Conservation (phyloP, 2,329 filamentous ascomycete genomes). For the Passalora sequoiae region DNA sequence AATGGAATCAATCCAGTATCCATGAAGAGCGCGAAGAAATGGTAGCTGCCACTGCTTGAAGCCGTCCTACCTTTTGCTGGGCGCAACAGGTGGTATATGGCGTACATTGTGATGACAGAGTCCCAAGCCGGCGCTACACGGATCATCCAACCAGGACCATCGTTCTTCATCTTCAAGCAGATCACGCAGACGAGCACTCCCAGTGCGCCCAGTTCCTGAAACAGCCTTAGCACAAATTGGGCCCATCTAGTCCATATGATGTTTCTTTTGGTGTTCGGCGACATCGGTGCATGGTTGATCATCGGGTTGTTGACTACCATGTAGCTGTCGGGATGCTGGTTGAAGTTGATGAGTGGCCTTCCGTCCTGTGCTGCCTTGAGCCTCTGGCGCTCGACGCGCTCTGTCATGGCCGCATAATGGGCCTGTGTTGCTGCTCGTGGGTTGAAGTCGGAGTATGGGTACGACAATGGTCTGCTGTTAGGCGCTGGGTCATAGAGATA, state of each 20-base stretch:
- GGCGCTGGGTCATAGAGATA: conserved; percentile 63
- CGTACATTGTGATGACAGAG: conserved; percentile 66
- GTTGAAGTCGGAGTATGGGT: conserved; percentile 62
- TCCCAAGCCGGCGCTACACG: conserved; percentile 62
- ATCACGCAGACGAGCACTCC: conserved; percentile 73
- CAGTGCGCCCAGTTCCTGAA: conserved; percentile 63
- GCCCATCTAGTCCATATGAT: conserved; percentile 64
- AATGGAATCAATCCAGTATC: conserved; percentile 64
- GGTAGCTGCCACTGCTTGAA: conserved; percentile 79
- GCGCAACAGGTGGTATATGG: conserved; percentile 71
- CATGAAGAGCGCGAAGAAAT: conserved; percentile 71
- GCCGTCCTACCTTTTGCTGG: conserved; percentile 67
- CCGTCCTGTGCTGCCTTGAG: conserved; percentile 63
- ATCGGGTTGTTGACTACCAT: conserved; percentile 59
- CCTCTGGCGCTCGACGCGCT: conserved; percentile 46
- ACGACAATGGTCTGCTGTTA: conserved; percentile 47
- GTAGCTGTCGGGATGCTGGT: conserved; percentile 76
- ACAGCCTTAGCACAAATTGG: conserved; percentile 63
- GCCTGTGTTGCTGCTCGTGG: conserved; percentile 80
- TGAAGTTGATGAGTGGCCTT: conserved; percentile 76
- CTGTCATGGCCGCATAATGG: conserved; percentile 55
- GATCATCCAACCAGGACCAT: conserved; percentile 25
- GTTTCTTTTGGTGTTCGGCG: conserved; percentile 61
- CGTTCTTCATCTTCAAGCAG: conserved; percentile 56
- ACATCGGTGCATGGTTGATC: conserved; percentile 61